Conservation (phyloP, 352 stramenopile genomes). For the Phytophthora hibernalis region DNA sequence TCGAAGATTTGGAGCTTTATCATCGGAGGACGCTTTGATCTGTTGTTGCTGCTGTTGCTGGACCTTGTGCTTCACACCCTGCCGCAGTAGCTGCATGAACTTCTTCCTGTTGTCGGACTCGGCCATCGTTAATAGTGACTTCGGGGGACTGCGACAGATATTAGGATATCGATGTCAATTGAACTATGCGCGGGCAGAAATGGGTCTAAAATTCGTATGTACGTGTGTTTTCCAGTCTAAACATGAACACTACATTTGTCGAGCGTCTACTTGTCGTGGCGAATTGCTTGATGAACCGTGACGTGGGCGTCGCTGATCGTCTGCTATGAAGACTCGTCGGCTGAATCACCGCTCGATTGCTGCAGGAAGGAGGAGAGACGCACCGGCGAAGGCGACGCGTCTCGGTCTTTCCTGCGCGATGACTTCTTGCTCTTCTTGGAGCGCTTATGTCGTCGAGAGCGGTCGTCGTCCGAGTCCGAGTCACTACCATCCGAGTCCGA, state of each 20-base stretch:
- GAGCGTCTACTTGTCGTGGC: not conserved
- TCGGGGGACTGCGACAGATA: constrained; percentile 15
- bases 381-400: constrained; percentile 66
- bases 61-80: constrained; percentile 68
- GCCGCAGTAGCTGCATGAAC: constrained; percentile 68
- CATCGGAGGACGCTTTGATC: constrained; percentile 22
- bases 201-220: constrained; percentile 15
- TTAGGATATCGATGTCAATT: constrained; percentile 20
- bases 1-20: constrained; percentile 19
- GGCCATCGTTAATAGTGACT: constrained; percentile 26
- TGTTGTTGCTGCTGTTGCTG: constrained; percentile 25
- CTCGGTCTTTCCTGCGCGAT: constrained; percentile 45
- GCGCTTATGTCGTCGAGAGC: constrained; percentile 41
- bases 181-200: constrained; percentile 30
- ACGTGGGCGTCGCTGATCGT: constrained; percentile 5
- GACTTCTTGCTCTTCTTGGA: constrained; percentile 54
- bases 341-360: constrained; percentile 44
- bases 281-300: not conserved
- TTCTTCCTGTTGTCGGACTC: constrained; percentile 38
- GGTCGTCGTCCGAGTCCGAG: constrained; percentile 39
- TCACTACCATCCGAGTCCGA: constrained; percentile 52
- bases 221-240: constrained; percentile 32
- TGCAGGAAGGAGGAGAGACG: constrained; percentile 94
- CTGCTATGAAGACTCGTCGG: constrained; percentile 29
- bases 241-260: constrained; percentile 2